A percentile compares a stretch with the other conserved stretches of the same genome.
phyloP scores from a whole-genome alignment of 768 basidiomycete species.

The Kwoniella sp. region DNA sequence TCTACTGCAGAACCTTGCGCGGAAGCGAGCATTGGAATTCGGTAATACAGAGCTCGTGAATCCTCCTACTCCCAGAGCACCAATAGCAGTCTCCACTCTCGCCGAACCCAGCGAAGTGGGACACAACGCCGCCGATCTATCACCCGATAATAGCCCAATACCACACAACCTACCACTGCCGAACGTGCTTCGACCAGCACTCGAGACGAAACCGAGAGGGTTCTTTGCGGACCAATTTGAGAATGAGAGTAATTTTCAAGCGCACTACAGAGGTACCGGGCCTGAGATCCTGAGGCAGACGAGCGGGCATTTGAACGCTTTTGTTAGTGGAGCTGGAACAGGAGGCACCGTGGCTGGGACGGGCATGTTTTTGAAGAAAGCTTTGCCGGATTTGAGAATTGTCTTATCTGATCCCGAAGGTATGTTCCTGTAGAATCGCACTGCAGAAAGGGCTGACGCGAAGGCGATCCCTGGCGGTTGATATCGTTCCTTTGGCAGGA shows the following conservation, averaged over 20 bases:
- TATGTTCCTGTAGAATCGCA: slow-evolving; percentile 12
- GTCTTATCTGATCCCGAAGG: slow-evolving; percentile 86
- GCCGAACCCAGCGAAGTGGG: slow-evolving; percentile 61
- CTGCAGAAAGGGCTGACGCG: too few relatives aligned
- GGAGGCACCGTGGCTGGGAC: slow-evolving; percentile 91
- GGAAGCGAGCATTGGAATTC: slow-evolving; percentile 74
- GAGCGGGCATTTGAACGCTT: slow-evolving; percentile 75
- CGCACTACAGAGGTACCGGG: slow-evolving; percentile 85
- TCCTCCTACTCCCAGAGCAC: slow-evolving; percentile 38
- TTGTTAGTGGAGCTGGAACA: slow-evolving; percentile 92
- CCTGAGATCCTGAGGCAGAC: slow-evolving; percentile 96
- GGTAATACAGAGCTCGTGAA: slow-evolving; percentile 59
- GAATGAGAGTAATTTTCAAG: slow-evolving; percentile 86
- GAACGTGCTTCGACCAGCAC: slow-evolving; percentile 20
- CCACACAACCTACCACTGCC: slow-evolving; percentile 2
- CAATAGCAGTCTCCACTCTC: slow-evolving; percentile 41
- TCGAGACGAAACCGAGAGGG: slow-evolving; percentile 64
- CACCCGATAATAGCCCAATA: not conserved
- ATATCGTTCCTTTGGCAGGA: slow-evolving; percentile 55
- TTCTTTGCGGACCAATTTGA: slow-evolving; percentile 96
- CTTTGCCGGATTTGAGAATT: slow-evolving; percentile 67
- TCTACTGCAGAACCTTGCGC: slow-evolving; percentile 80
- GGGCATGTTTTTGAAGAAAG: slow-evolving; percentile 76
- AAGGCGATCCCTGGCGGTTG: too few relatives aligned
- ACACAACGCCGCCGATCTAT: slow-evolving; percentile 37